Evolutionary conservation across 2,329 filamentous ascomycete species (phyloP).

Genomic region (Pezicula rhizophila): DNA sequence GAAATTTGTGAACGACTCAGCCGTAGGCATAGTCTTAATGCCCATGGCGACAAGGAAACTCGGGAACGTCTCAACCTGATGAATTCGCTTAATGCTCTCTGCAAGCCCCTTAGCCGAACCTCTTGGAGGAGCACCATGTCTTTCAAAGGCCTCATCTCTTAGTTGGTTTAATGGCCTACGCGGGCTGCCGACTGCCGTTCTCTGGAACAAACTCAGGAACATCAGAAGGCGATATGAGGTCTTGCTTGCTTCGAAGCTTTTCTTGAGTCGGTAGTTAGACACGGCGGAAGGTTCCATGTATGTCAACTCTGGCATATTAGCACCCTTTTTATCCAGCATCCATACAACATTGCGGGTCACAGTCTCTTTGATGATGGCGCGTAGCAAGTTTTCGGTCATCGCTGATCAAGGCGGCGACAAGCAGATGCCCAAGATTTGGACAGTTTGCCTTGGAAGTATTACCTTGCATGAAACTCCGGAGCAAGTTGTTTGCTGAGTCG

Average conservation of each 20-base stretch:
- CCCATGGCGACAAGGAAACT: slow-evolving; percentile 39
- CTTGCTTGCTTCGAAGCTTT: slow-evolving; percentile 39
- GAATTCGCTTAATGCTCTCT: slow-evolving; percentile 37
- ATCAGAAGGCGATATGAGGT: slow-evolving; percentile 46
- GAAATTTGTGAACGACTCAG: slow-evolving; percentile 25
- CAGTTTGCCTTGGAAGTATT: slow-evolving; percentile 34
- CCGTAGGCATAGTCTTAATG: slow-evolving; percentile 20
- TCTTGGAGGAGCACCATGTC: slow-evolving; percentile 38
- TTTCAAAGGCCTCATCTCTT: slow-evolving; percentile 39
- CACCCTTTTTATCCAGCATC: slow-evolving; percentile 34
- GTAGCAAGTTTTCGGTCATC: slow-evolving; percentile 35
- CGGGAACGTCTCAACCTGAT: slow-evolving; percentile 35
- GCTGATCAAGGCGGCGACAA: slow-evolving; percentile 41
- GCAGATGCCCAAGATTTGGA: slow-evolving; percentile 43
- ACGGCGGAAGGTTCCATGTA: slow-evolving; percentile 36
- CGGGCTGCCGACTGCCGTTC: slow-evolving; percentile 32
- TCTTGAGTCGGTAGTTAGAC: slow-evolving; percentile 39
- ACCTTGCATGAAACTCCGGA: slow-evolving; percentile 33
- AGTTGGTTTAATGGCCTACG: slow-evolving; percentile 31
- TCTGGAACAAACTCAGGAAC: slow-evolving; percentile 45
- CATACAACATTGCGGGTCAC: slow-evolving; percentile 46
- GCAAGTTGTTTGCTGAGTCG: slow-evolving; percentile 32
- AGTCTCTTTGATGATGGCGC: slow-evolving; percentile 40
- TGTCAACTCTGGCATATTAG: slow-evolving; percentile 35
- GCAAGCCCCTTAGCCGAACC: slow-evolving; percentile 35